Base-by-base conservation (phyloP, 495 filamentous ascomycete genomes). In the Cercophora scortea region DNA sequence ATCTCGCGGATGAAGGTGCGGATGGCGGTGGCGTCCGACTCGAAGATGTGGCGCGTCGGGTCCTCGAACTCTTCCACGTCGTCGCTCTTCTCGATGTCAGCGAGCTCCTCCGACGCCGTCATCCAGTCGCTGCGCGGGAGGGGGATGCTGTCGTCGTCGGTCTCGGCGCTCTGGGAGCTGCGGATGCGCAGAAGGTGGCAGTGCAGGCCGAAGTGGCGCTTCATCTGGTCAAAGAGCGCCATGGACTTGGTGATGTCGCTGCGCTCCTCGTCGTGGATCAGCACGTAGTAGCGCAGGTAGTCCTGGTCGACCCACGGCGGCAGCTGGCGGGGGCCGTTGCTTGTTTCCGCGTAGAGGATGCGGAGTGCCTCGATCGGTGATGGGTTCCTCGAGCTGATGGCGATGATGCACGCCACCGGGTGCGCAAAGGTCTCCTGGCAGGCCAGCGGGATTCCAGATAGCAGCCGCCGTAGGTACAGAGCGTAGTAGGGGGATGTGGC, bases 211-310 rank as follows among this genome's bases (percentile, higher is more conserved):
- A 97, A 92, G 66, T 95, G 89, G 25, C 91, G 80, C 69, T 97
- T 97, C 93, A 98, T 98, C 64, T 95, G 87, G 55, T 97, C 92
- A 62, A 93, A 98, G 18, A 96, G 74, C 42, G 79, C 79, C 63
- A 87, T 94, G 34, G 85, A 94, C 65, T 90, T 91, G 11, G 82
- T 77, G 47, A 96, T 93, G 61, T 97, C 90, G 61, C 95, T 90
- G 41, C 78, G 79, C 56, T 97, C 94, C 64, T 98, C 93, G 58
- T 98, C 93, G 59, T 98, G 94, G n/a, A 98, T 82, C 18, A 98
- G 76, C 13, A 98, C 87, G 68, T 98, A 97, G 63, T 98, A 98
- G 50, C 93, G 79, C 48, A 98, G 77, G 65, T 88, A 96, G 36
- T 96, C 91, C 25, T 82, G 82, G 57, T 92, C 80, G 1, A 96